phyloP scores from a whole-genome alignment of 805 yeast species.

The Alloascoidea africana region DNA sequence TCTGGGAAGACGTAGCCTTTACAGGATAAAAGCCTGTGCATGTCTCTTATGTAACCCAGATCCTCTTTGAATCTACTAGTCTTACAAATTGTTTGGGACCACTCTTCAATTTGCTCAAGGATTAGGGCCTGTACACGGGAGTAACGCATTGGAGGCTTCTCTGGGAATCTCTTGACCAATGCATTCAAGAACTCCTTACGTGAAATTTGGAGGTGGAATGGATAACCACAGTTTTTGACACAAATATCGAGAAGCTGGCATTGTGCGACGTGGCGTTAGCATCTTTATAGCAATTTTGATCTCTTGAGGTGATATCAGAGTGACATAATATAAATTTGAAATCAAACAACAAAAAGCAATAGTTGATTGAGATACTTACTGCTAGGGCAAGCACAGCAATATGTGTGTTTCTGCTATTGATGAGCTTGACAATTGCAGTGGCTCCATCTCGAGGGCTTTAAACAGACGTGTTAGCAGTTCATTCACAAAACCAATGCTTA shows the following conservation, averaged over 20 bases:
- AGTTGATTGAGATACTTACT: constrained; percentile 16
- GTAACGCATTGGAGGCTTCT: constrained; percentile 79
- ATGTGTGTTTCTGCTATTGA: constrained; percentile 74
- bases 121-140: constrained; percentile 72
- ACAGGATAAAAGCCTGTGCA: constrained; percentile 80
- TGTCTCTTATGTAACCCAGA: constrained; percentile 81
- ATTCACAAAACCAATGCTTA: neutral
- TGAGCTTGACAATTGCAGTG: constrained; percentile 62
- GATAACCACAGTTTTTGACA: constrained; percentile 96
- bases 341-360: constrained; percentile 62
- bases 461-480: neutral
- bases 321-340: constrained; percentile 96
- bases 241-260: constrained; percentile 53
- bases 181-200: constrained; percentile 91
- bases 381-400: constrained; percentile 74
- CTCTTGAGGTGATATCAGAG: too few species aligned
- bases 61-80: constrained; percentile 86
- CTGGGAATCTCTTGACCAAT: constrained; percentile 86
- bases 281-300: too few species aligned
- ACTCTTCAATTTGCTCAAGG: constrained; percentile 85
- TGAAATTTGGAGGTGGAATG: constrained; percentile 87
- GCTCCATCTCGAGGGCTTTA: constrained; percentile 78
- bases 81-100: constrained; percentile 91
- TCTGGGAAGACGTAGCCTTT: constrained; percentile 94
- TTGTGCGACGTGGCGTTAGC: too few species aligned